Evolutionary conservation across 2,329 filamentous ascomycete species (phyloP).

Genomic region (Seiridium unicorne): DNA sequence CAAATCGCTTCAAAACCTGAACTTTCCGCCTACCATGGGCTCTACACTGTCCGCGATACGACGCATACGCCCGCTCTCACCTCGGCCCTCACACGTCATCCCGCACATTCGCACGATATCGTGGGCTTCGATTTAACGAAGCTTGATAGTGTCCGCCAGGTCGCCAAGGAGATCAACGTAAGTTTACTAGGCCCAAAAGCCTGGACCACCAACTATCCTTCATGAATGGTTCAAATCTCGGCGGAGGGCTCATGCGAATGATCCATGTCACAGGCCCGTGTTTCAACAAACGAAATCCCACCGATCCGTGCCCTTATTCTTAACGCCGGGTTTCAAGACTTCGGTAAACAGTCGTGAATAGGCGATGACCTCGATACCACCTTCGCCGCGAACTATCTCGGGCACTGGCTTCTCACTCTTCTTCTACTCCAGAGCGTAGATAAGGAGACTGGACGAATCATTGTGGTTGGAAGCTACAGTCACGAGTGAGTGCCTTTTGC

Average conservation of each 20-base stretch:
- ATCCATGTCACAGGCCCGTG: neutral
- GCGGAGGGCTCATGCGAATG: too few relatives aligned
- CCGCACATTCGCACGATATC: constrained; percentile 29
- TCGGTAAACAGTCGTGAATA: constrained; percentile 23
- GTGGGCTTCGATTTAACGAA: constrained; percentile 23
- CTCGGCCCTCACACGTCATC: constrained; percentile 17
- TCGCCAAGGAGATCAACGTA: constrained; percentile 16
- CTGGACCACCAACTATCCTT: too few relatives aligned
- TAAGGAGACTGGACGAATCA: constrained; percentile 26
- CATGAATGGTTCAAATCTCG: too few relatives aligned
- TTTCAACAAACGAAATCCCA: constrained; percentile 19
- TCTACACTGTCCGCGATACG: constrained; percentile 35
- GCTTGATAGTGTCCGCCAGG: constrained; percentile 15
- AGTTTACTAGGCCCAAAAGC: neutral
- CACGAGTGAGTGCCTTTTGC: constrained; percentile 27
- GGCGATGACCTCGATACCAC: constrained; percentile 31
- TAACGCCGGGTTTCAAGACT: constrained; percentile 23
- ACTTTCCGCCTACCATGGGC: constrained; percentile 28
- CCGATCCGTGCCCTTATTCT: constrained; percentile 24
- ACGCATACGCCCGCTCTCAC: constrained; percentile 26
- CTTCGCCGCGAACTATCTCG: constrained; percentile 31
- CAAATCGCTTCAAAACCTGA: constrained; percentile 26
- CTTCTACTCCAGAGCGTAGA: constrained; percentile 33
- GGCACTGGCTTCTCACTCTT: constrained; percentile 29
- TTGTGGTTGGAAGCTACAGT: constrained; percentile 28